Evolutionary conservation across 1,284 basidiomycete species (phyloP).

Genomic region (Tilletiaria anomala): DNA sequence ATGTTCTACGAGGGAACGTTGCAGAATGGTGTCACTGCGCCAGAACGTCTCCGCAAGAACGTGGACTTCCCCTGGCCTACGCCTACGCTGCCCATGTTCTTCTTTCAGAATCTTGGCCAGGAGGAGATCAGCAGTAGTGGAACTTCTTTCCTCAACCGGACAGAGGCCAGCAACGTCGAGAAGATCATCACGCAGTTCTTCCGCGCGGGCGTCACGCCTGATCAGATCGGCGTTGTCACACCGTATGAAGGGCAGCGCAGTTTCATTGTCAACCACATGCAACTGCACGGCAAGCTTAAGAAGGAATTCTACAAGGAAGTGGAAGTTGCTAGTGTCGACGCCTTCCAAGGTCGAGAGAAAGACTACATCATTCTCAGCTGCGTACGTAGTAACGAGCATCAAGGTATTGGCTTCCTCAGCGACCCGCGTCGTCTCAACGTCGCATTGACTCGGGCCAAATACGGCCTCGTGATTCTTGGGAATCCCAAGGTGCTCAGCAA

Average conservation of each 20-base stretch:
- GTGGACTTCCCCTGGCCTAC: conserved; percentile 99
- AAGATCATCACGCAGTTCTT: conserved; percentile 99
- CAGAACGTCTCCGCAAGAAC: conserved; percentile 87
- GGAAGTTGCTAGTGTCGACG: conserved; percentile 95
- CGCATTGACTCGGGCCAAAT: conserved; percentile 90
- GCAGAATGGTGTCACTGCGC: conserved; percentile 97
- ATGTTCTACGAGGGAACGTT: conserved; percentile 99
- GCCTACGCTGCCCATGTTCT: conserved; percentile 97
- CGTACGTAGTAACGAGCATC: conserved; percentile 98
- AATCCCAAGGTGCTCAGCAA: conserved; percentile 98
- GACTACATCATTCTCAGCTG: conserved; percentile 98
- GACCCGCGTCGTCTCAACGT: conserved; percentile 94
- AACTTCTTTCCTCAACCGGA: conserved; percentile 96
- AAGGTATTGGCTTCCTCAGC: conserved; percentile 97
- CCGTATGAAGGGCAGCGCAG: conserved; percentile 99
- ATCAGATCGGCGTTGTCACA: conserved; percentile 94
- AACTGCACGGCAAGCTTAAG: conserved; percentile 92
- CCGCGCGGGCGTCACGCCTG: conserved; percentile 89
- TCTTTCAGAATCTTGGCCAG: conserved; percentile 96
- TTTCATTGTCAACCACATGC: conserved; percentile 98
- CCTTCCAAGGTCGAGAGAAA: conserved; percentile 98
- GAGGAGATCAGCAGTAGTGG: conserved; percentile 98
- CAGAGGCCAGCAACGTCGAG: conserved; percentile 95
- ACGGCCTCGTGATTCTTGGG: conserved; percentile 91
- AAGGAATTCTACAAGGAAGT: conserved; percentile 99